These are phyloP conservation scores for Penicillium glabrum DNA, from an alignment of 2,329 filamentous ascomycete species.

Conservation along the genomic window DNA sequence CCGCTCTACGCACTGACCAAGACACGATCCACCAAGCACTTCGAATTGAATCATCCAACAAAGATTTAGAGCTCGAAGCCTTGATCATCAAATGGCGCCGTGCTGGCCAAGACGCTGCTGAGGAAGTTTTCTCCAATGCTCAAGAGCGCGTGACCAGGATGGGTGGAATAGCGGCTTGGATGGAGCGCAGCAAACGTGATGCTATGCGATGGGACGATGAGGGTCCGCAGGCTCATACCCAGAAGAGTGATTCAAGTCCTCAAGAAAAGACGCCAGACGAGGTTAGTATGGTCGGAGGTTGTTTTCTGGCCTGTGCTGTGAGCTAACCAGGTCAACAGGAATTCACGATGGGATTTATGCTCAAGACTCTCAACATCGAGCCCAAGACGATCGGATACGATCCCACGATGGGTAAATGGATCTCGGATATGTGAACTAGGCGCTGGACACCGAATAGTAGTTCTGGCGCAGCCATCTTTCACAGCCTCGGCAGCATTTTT, in stretches of 20 bases:
- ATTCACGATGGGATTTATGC: slow-evolving; percentile 71
- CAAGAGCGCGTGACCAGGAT: slow-evolving; percentile 62
- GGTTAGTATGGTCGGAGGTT: not conserved
- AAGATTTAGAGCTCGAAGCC: slow-evolving; percentile 56
- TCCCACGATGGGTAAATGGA: slow-evolving; percentile 57
- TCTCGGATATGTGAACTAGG: slow-evolving; percentile 19
- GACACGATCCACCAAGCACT: slow-evolving; percentile 55
- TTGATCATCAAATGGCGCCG: slow-evolving; percentile 62
- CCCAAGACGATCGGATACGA: slow-evolving; percentile 64
- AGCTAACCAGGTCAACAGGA: slow-evolving; percentile 41
- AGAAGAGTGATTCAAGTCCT: not conserved
- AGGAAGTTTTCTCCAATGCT: slow-evolving; percentile 64
- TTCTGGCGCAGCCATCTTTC: too few species aligned
- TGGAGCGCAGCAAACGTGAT: slow-evolving; percentile 48
- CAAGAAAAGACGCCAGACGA: not conserved
- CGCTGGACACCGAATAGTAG: too few species aligned
- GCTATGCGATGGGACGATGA: slow-evolving; percentile 41
- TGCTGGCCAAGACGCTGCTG: slow-evolving; percentile 63
- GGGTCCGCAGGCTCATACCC: slow-evolving; percentile 35
- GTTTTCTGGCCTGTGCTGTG: not conserved
- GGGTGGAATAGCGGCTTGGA: slow-evolving; percentile 62
- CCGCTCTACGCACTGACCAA: slow-evolving; percentile 41
- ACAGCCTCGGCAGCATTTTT: too few species aligned
- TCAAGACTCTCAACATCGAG: slow-evolving; percentile 64
- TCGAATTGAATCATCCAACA: slow-evolving; percentile 47